Base-by-base conservation (phyloP, 129 eudicot species). In the Arctium lappa region DNA sequence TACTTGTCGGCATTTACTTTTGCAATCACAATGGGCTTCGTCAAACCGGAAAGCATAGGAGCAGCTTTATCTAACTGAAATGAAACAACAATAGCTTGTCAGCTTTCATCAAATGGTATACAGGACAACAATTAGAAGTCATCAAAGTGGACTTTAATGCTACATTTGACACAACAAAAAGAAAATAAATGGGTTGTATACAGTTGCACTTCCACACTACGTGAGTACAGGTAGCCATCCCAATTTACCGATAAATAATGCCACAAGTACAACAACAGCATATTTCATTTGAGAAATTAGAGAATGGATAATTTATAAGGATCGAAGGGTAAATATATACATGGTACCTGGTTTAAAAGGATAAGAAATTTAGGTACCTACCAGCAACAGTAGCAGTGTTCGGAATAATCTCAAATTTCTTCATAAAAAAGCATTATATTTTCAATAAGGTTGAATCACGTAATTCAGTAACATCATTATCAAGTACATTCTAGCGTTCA, bases 1-100 rank as follows among this genome's bases (percentile, higher is more conserved):
- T 93, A 91, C 86, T 96, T 93, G 92, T 96, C 98, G 18, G 95
- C 99, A 87, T 96, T 80, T 78, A 91, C 79, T 88, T 96, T 96
- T 68, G 99, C 99, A 80, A 96, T 87, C 63, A 88, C 92, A 84
- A 96, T 79, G 32, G 98, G 95, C 62, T 86, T 84, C 92, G 94
- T 91, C 89, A 89, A 86, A 82, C 88, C 91, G 32, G 94, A 91
- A 86, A 96, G 95, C 85, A 91, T 63, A 74, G 94, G 88, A 70
- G 99, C 99, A 60, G 99, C 99, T 85, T 91, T 92, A 80, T 93
- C 97, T 77, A 96, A 90, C 99, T 96, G 93, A 81, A 87, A 80
- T 27, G 80, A 72, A 79, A 82, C 76, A 88, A 74, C 53, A 60
- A 53, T n/a, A 76, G 38, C 66, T 82, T 32, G 77, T 89, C 78